Base-by-base conservation (phyloP, 768 basidiomycete species). In the Agrocybe pediades region DNA sequence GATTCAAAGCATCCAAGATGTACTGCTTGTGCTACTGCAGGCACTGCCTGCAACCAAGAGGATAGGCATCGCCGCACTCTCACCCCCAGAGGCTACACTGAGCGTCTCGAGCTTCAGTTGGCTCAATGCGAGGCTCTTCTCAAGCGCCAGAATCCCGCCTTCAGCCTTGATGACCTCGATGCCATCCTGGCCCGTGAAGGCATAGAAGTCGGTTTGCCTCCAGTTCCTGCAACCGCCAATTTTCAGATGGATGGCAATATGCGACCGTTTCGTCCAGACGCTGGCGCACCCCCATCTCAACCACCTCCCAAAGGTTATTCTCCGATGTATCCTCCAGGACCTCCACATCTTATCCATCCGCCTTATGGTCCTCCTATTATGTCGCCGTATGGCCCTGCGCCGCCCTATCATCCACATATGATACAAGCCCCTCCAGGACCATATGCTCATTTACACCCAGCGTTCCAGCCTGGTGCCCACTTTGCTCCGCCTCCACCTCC, bases 1-100 rank as follows among this genome's bases (percentile, higher is more conserved):
- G 92, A 94, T 71, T 92, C 90, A 6, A 92, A 92, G 67, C 90
- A 92, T 68, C 92, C 92, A 30, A 75, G 87, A 70, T 94, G 92
- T 66, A 89, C 88, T 16, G 88, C 92, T 30, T 94, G 92, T 66
- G 83, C 87, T 33, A 87, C 87, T 8, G 89, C 91, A 0, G 87
- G 87, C 60, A 87, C 86, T 0, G 68, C 80, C 40, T 94, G 92
- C 74, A 85, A 92, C 65, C 92, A 94, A 67, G 92, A 94, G 65
- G 92, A 94, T 74, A 77, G 92, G 43, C 90, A 94, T 71, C 77
- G 91, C 36, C 89, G 92, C 79, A 91, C 88, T 1, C 81, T 94
- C 63, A 92, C 90, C 46, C 88, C 88, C 1, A 79, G 92, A 36
- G 92, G 91, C 29, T 86, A 93, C 69, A 87, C 89, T 0, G 91